Evolutionary conservation across 768 basidiomycete species (phyloP), one percentile per base, ranked within the genome.

Genomic region (Auricularia heimuer): DNA sequence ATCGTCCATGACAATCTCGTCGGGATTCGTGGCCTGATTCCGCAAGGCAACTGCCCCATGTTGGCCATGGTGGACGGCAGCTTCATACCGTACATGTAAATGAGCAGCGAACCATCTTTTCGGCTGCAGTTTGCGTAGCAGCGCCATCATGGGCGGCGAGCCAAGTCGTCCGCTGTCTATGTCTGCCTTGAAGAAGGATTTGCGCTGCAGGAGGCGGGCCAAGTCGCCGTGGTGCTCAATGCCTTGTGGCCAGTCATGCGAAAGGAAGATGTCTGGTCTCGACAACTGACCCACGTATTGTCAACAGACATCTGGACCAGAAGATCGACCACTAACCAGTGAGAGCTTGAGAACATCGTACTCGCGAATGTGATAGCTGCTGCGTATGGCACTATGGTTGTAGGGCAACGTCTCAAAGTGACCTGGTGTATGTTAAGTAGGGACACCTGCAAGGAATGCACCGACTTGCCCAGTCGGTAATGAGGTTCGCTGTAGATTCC

Each of bases 101-200:
- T 98, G 96, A 0, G 94, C 95, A 3, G 92, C 76, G 73, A 97
- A 97, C 96, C 95, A 98, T 85, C 92, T 89, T 58, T 80, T 70
- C 0, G 95, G 95, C 70, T 83, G 80, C 37, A 97, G 79, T 33
- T 80, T 87, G 37, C 77, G 78, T 29, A 98, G 75, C 0, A 98
- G 79, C 12, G 84, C 85, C 81, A 90, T 87, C 42, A 96, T 77
- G 6, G 94, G 94, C 16, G 90, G 93, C 1, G 92, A 95, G 33
- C 95, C 96, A 12, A 97, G 83, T 12, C 75, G 79, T 42, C 90
- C 88, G 39, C 76, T 77, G 21, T 78, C 73, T 66, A 94, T 81
- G 75, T 98, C 92, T 33, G 79, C 76, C 42, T 80, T 79, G 72
- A 98, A 88, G 76, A 88, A 90, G 0, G 86, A 85, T 73, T 95